phyloP scores from a whole-genome alignment of 257 asterid genomes.

The Nemophila menziesii region DNA sequence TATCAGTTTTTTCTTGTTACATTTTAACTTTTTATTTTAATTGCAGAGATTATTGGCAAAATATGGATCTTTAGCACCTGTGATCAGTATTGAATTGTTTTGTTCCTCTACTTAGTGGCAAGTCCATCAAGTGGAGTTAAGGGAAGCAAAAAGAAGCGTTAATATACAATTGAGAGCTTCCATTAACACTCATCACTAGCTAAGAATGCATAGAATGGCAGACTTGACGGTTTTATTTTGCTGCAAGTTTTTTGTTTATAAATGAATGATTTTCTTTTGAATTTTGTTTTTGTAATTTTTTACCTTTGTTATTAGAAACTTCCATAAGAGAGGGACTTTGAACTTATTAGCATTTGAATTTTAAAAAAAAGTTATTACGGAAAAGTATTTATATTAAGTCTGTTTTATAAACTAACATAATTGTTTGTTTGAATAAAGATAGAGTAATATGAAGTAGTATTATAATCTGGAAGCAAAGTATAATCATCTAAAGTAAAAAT shows the following conservation, averaged over 20 bases:
- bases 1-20: no score
- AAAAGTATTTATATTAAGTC: no score
- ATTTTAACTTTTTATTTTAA: background rate
- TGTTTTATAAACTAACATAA: no score
- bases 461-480: no score
- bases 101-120: constrained; percentile 43
- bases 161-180: background rate
- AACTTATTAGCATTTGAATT: no score
- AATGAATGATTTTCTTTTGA: no score
- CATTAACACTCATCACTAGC: background rate
- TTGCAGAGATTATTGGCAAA: constrained; percentile 72
- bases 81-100: constrained; percentile 46
- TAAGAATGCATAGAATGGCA: background rate
- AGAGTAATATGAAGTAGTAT: no score
- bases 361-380: no score
- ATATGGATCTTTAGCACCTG: constrained; percentile 79
- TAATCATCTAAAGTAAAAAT: no score
- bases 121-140: constrained; percentile 54
- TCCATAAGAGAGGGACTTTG: background rate
- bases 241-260: background rate
- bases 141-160: constrained; percentile 71
- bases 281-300: background rate
- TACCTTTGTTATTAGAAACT: constrained; percentile 1
- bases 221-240: background rate
- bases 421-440: no score